Percentiles rank a stretch among this genome's conserved stretches.
Evolutionary conservation across 1,284 basidiomycete genomes (phyloP).

Genomic region (Rhodotorula mucilaginosa): DNA sequence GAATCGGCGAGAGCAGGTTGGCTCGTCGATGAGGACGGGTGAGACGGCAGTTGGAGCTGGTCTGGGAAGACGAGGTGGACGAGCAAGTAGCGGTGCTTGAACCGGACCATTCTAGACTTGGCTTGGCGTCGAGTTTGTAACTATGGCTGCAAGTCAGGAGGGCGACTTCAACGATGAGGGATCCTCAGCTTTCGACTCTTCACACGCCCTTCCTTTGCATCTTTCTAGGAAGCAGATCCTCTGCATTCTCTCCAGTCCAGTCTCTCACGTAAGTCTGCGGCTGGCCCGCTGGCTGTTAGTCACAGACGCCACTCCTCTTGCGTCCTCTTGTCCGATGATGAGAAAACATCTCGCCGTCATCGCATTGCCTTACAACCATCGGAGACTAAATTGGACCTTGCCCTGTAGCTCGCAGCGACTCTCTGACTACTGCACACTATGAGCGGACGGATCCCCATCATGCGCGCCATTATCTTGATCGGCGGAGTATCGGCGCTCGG

Average conservation of each 20-base stretch:
- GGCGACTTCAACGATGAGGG: no score
- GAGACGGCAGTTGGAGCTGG: background rate
- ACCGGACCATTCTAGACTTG: conserved; percentile 30
- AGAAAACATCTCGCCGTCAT: no score
- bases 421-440: conserved; percentile 9
- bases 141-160: background rate
- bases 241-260: no score
- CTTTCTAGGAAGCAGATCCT: no score
- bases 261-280: no score
- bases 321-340: no score
- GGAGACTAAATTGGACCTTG: background rate
- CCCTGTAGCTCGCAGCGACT: background rate
- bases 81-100: conserved; percentile 45
- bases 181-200: background rate
- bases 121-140: no score
- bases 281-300: no score
- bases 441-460: conserved; percentile 38
- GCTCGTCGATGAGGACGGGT: background rate
- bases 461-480: conserved; percentile 28
- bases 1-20: background rate
- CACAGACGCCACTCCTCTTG: no score
- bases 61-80: conserved; percentile 40
- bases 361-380: no score
- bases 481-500: conserved; percentile 26
- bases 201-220: background rate